Percentiles rank a stretch among this genome's conserved stretches.
These are phyloP conservation scores for Pittosporum tobira DNA, from an alignment of 129 eudicot species.

Conservation along the genomic window DNA sequence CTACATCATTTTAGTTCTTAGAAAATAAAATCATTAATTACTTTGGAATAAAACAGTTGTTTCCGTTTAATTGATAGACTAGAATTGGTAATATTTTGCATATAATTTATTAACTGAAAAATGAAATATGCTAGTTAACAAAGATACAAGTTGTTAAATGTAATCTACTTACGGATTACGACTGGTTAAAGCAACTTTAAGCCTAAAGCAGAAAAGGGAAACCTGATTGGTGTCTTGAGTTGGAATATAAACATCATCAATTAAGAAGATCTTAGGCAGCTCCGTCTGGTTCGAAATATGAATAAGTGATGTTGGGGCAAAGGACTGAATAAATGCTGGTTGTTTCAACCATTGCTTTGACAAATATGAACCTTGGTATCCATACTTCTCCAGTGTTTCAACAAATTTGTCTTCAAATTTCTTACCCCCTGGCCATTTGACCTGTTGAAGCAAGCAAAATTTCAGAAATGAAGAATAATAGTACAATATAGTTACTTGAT, in stretches of 20 bases:
- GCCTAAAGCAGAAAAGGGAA: not conserved
- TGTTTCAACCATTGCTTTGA: conserved; percentile 83
- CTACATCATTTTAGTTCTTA: too few species aligned
- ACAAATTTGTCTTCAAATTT: conserved; percentile 81
- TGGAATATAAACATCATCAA: conserved; percentile 49
- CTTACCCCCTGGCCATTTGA: conserved; percentile 88
- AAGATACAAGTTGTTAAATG: not conserved
- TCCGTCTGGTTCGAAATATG: conserved; percentile 69
- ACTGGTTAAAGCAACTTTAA: not conserved
- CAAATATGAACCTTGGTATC: conserved; percentile 78
- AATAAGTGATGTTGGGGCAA: conserved; percentile 87
- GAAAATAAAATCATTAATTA: not conserved
- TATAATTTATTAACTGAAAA: not conserved
- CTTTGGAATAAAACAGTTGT: not conserved
- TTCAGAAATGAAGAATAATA: not conserved
- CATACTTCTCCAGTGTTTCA: conserved; percentile 69
- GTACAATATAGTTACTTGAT: not conserved
- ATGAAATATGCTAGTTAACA: too few species aligned
- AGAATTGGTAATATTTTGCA: not conserved
- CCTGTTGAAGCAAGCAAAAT: conserved; percentile 37
- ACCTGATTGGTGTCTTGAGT: conserved; percentile 97
- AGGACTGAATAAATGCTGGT: conserved; percentile 93
- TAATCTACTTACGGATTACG: not conserved
- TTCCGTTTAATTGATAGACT: not conserved
- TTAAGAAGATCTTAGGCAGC: conserved; percentile 79